Conservation (phyloP, 257 asterid genomes). For the Datura wrightii region DNA sequence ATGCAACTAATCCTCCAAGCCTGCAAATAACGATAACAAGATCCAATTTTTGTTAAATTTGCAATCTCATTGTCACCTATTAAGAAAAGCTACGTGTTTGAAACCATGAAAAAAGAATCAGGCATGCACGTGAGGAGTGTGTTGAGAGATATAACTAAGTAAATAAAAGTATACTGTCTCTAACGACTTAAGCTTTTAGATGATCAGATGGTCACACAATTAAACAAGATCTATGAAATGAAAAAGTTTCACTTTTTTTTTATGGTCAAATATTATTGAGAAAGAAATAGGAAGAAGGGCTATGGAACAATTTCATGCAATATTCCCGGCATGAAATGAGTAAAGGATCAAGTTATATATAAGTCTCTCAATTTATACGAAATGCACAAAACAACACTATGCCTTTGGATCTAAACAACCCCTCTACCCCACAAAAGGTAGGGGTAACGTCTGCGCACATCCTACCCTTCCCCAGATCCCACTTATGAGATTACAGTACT, state of each 20-base stretch:
- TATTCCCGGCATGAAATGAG: neutral
- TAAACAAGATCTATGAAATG: neutral
- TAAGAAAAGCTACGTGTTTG: neutral
- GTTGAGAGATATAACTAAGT: neutral
- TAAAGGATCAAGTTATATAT: neutral
- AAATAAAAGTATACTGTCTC: neutral
- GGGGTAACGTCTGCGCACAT: too few species aligned
- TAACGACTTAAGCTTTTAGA: neutral
- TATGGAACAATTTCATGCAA: neutral
- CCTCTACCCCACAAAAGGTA: too few species aligned
- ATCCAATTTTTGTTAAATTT: neutral
- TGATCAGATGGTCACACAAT: neutral
- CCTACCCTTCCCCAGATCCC: too few species aligned
- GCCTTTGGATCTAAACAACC: too few species aligned
- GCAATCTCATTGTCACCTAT: neutral
- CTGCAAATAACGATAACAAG: constrained; percentile 37
- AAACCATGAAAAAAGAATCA: neutral
- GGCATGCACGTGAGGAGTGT: neutral
- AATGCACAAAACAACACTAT: neutral
- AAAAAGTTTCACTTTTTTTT: neutral
- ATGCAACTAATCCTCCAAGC: constrained; percentile 75
- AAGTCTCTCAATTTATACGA: neutral
- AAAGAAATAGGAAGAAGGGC: neutral
- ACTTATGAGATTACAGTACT: too few species aligned
- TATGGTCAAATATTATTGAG: neutral